Conservation (phyloP, 192 early-diverging fungal genomes). For the Podila epicladia region DNA sequence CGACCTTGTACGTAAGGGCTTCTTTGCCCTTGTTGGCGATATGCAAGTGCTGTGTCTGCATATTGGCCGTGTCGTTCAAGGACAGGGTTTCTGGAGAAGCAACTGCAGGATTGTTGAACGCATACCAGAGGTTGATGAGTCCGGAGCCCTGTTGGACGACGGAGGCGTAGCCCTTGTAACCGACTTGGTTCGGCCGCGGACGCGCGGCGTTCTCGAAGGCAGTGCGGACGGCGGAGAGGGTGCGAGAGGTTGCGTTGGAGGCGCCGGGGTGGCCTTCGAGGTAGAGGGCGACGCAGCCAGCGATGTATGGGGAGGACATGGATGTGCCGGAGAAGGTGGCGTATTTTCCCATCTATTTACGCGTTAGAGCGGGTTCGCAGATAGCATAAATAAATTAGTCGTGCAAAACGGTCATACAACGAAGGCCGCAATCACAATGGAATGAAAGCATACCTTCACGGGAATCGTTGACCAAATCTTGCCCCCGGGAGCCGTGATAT, state of each 20-base stretch:
- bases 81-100: slow-evolving; percentile 63
- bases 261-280: slow-evolving; percentile 9
- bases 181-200: not conserved
- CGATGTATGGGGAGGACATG: slow-evolving; percentile 66
- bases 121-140: slow-evolving; percentile 71
- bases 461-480: slow-evolving; percentile 65
- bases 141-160: slow-evolving; percentile 72
- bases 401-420: too few species aligned
- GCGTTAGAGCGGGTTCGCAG: too few species aligned
- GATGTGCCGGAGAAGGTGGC: slow-evolving; percentile 62
- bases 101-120: slow-evolving; percentile 56
- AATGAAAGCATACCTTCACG: slow-evolving; percentile 15
- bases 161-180: slow-evolving; percentile 16
- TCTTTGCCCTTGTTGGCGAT: slow-evolving; percentile 38
- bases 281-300: slow-evolving; percentile 29
- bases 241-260: not conserved
- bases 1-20: slow-evolving; percentile 18
- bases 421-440: not conserved
- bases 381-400: too few species aligned
- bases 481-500: slow-evolving; percentile 63
- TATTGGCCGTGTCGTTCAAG: slow-evolving; percentile 56
- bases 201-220: not conserved
- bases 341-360: not conserved
- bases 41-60: slow-evolving; percentile 20
- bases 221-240: not conserved